Conservation (phyloP, 768 basidiomycete genomes). For the Collybia mongolica region DNA sequence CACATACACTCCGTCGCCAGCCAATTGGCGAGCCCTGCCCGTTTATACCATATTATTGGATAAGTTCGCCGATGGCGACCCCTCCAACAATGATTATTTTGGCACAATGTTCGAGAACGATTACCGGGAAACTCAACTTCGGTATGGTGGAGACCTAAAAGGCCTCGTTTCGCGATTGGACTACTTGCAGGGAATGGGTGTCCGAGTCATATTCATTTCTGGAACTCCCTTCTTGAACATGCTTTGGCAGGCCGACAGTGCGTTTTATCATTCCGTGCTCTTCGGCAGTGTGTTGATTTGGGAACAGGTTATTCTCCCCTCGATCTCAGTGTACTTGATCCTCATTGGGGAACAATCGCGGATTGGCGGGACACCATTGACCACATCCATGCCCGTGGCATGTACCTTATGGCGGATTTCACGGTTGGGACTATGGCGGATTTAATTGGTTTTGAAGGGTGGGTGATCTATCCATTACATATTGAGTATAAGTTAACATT, state of each 20-base stretch:
- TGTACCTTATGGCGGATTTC: conserved; percentile 94
- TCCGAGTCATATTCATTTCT: conserved; percentile 83
- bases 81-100: conserved; percentile 90
- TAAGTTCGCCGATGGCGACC: conserved; percentile 94
- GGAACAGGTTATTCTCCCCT: conserved; percentile 84
- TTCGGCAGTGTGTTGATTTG: conserved; percentile 8
- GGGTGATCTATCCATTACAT: conserved; percentile 19
- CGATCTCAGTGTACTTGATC: conserved; percentile 88
- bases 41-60: conserved; percentile 83
- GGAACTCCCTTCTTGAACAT: conserved; percentile 93
- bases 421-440: conserved; percentile 93
- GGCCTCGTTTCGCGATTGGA: conserved; percentile 76
- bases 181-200: conserved; percentile 89
- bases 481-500: neutral
- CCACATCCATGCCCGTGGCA: conserved; percentile 72
- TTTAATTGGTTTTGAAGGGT: conserved; percentile 85
- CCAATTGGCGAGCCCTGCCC: conserved; percentile 83
- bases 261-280: conserved; percentile 28
- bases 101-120: conserved; percentile 78
- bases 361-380: conserved; percentile 81
- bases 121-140: conserved; percentile 84
- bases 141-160: conserved; percentile 86
- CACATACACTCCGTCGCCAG: conserved; percentile 76
- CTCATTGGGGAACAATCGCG: conserved; percentile 83
- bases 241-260: conserved; percentile 97